Evolutionary conservation across 192 early-diverging fungal species (phyloP), one percentile per base, ranked within the genome.

Genomic region (Backusella tuberculispora): DNA sequence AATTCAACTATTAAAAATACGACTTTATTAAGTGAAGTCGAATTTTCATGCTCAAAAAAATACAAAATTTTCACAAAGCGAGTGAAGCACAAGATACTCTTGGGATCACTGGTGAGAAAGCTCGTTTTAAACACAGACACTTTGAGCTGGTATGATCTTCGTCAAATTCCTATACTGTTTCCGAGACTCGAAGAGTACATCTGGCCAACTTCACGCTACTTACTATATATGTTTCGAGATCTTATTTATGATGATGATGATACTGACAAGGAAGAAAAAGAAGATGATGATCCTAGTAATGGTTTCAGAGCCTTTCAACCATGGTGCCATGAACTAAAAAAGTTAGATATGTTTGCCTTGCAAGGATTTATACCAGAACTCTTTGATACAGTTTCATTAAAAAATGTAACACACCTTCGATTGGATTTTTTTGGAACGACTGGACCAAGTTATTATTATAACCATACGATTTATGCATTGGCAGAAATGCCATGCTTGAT

Each of bases 291-390:
- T 34, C 1, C 1, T 13, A 10, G 10, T 12, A 60, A 60, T 26
- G 53, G 24, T 24, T 60, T 60, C 21, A 9, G n/a, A 13, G 53
- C 26, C 12, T n/a, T 60, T 60, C 21, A 60, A 26, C 53, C 53
- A 24, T 60, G 53, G 53, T 4, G 13, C 12, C 6, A 24, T 7
- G 12, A 60, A 5, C 26, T 60, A 12, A 60, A 60, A 60, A 60
- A 26, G 21, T n/a, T 60, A 12, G 10, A 60, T 24, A 60, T 60
- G 24, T 60, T 60, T 26, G 53, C 53, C 13, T 5, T 60, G 21
- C 53, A 24, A 60, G 53, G 53, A 12, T 60, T 60, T 60, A 60
- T 60, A 24, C 53, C 53, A 24, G 53, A 60, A 26, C 53, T 60
- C 21, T 60, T 60, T 60, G 53, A 60, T 26, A 60, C 53, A 9